phyloP scores from a whole-genome alignment of 2,329 filamentous ascomycete genomes.

The Chaetomiaceae sp. region DNA sequence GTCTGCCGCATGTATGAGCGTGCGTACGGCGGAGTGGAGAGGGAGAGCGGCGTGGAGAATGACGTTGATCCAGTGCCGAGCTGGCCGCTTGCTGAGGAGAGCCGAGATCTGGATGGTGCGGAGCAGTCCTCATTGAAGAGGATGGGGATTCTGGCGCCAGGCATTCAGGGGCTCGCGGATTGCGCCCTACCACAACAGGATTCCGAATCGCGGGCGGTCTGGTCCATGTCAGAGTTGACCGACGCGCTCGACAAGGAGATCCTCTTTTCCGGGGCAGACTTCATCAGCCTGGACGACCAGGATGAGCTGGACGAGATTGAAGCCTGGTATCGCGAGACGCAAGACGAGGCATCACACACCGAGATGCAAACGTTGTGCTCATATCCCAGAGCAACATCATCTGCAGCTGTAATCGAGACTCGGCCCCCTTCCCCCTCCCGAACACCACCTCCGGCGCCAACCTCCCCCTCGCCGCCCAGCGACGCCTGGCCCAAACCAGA shows the following conservation, averaged over 20 bases:
- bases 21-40: slow-evolving; percentile 18
- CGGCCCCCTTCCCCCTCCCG: background rate
- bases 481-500: background rate
- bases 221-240: background rate
- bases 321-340: slow-evolving; percentile 22
- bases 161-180: background rate
- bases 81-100: slow-evolving; percentile 15
- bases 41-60: slow-evolving; percentile 20
- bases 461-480: slow-evolving; percentile 3
- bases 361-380: slow-evolving; percentile 11
- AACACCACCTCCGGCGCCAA: slow-evolving; percentile 14
- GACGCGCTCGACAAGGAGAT: slow-evolving; percentile 17
- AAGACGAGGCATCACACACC: background rate
- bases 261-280: slow-evolving; percentile 7
- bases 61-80: slow-evolving; percentile 17
- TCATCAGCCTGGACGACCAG: slow-evolving; percentile 11
- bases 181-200: background rate
- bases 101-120: background rate
- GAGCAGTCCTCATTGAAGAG: slow-evolving; percentile 13
- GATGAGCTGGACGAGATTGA: slow-evolving; percentile 22
- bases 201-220: background rate
- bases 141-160: background rate
- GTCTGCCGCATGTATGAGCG: slow-evolving; percentile 34
- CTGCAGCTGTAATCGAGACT: slow-evolving; percentile 2
- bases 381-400: slow-evolving; percentile 1